Conservation (phyloP, 495 filamentous ascomycete species). For the Trichocladium antarcticum region DNA sequence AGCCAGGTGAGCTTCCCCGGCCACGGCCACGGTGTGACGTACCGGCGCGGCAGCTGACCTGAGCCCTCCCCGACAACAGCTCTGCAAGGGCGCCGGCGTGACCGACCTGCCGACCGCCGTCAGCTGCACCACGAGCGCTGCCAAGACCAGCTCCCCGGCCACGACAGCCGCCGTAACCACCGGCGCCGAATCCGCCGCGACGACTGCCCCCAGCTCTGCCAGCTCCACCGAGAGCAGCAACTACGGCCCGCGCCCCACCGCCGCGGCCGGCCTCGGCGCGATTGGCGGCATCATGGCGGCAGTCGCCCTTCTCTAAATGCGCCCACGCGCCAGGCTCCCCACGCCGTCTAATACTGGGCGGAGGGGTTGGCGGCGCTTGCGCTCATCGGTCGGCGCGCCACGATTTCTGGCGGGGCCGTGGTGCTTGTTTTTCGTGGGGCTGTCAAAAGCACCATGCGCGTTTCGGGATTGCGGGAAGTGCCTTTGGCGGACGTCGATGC, state of each 20-base stretch:
- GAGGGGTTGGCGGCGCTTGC: too few species aligned
- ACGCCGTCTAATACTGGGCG: too few species aligned
- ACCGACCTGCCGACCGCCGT: slow-evolving; percentile 27
- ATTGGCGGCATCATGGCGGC: slow-evolving; percentile 26
- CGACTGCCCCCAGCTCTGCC: neutral
- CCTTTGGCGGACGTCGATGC: too few species aligned
- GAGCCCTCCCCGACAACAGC: slow-evolving; percentile 4
- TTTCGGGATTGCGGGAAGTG: neutral
- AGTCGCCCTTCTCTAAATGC: slow-evolving; percentile 22
- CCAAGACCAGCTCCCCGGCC: slow-evolving; percentile 14
- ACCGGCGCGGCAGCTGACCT: too few species aligned
- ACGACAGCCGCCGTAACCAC: slow-evolving; percentile 17
- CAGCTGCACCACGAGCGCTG: slow-evolving; percentile 23
- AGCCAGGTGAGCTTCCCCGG: slow-evolving; percentile 9
- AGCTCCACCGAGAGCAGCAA: slow-evolving; percentile 14
- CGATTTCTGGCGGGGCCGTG: too few species aligned
- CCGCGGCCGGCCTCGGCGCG: slow-evolving; percentile 22
- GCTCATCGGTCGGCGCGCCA: too few species aligned
- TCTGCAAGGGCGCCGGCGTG: slow-evolving; percentile 29
- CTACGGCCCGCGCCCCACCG: slow-evolving; percentile 19
- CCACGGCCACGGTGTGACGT: too few species aligned
- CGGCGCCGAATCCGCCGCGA: slow-evolving; percentile 8
- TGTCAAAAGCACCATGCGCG: too few species aligned
- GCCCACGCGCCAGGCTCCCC: neutral
- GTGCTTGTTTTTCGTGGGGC: too few species aligned